Conservation (phyloP, 768 basidiomycete genomes). For the Suillus spraguei region DNA sequence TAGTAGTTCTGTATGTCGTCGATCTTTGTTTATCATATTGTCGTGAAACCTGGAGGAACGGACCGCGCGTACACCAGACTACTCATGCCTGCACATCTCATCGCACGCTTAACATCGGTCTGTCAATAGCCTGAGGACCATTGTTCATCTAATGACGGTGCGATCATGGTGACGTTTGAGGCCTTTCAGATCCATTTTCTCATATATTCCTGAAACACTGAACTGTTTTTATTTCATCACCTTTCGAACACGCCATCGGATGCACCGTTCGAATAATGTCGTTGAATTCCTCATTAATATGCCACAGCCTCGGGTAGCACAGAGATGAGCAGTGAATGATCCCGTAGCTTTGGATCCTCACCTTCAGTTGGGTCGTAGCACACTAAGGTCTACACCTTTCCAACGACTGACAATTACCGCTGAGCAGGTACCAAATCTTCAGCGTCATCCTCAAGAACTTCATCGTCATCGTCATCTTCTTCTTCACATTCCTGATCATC, state of each 20-base stretch:
- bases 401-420: constrained; percentile 20
- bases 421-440: constrained; percentile 33
- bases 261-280: neutral
- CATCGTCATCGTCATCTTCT: constrained; percentile 28
- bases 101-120: neutral
- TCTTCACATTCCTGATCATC: constrained; percentile 32
- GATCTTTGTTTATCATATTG: neutral
- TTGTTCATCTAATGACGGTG: neutral
- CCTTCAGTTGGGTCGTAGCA: neutral
- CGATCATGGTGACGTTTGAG: neutral
- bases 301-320: neutral
- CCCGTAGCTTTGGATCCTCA: constrained; percentile 1
- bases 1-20: neutral
- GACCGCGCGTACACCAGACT: neutral
- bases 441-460: constrained; percentile 27
- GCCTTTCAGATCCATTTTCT: neutral
- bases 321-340: neutral
- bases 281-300: neutral
- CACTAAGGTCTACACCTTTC: neutral
- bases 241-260: neutral
- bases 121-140: neutral
- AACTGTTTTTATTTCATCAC: neutral
- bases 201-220: neutral
- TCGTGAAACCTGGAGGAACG: neutral
- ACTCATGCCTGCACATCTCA: neutral